A percentile compares a stretch with the other conserved stretches of the same genome.
Conservation (phyloP, 1,139 yeast genomes). For the Hemisphaericaspora xylanilytica region DNA sequence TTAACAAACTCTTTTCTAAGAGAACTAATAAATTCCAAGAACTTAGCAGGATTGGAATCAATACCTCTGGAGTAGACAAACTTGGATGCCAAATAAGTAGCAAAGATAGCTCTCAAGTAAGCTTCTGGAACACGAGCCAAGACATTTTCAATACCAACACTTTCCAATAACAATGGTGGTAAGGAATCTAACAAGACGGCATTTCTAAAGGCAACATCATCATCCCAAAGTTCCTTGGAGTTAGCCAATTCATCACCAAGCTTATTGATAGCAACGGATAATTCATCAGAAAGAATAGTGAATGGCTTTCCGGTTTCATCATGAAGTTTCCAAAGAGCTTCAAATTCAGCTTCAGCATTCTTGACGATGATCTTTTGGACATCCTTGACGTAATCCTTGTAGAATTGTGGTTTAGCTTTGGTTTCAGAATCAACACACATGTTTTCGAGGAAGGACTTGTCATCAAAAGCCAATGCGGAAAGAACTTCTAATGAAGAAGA, state of each 20-base stretch:
- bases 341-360: constrained; percentile 85
- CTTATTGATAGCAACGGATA: constrained; percentile 83
- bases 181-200: constrained; percentile 74
- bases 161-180: constrained; percentile 68
- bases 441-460: constrained; percentile 67
- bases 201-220: constrained; percentile 74
- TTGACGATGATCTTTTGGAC: constrained; percentile 73
- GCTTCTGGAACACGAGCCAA: constrained; percentile 81
- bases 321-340: constrained; percentile 80
- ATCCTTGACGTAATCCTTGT: constrained; percentile 75
- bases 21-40: constrained; percentile 66
- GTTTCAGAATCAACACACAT: constrained; percentile 67
- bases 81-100: constrained; percentile 83
- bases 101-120: constrained; percentile 85
- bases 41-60: constrained; percentile 78
- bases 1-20: constrained; percentile 39
- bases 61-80: constrained; percentile 87
- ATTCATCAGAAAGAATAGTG: constrained; percentile 78
- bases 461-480: constrained; percentile 91
- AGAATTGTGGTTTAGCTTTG: constrained; percentile 65
- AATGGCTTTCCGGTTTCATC: constrained; percentile 65
- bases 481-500: constrained; percentile 94
- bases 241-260: constrained; percentile 85
- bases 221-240: constrained; percentile 82
- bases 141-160: constrained; percentile 74